Evolutionary conservation across 2,329 filamentous ascomycete genomes (phyloP), one percentile per base, ranked within the genome.

Genomic region (Neofusicoccum laricinum): DNA sequence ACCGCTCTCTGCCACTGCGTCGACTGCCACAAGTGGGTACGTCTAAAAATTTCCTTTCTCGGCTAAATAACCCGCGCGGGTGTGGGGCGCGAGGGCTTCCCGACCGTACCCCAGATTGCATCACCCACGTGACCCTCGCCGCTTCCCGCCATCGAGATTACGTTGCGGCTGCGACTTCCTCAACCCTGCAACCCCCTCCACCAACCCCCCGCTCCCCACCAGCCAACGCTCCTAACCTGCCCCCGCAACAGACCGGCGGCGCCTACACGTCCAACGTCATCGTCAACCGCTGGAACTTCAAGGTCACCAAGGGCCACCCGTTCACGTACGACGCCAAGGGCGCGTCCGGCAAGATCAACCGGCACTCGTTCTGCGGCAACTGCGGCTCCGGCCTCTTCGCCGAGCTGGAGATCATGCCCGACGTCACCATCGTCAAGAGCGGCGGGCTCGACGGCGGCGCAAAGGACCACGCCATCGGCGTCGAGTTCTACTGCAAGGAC

Each of bases 191-290:
- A 30, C 5, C 25, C 25, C 25, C 11, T 19, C 19, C 21, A 51
- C 49, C 32, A 14, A 1, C 32, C 15, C 36, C n/a, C 19, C 30
- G 12, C 32, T 53, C 0, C 50, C 7, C 15, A 11, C 17, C 15
- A 15, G 17, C 7, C 2, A 12, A 6, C 34, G 2, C n/a, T 8
- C 50, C 10, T 19, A 17, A 21, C 38, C 81, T 75, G 83, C 81
- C 80, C 7, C 3, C 19, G 19, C 5, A 12, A 2, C 25, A 59
- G 55, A 80, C 82, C 8, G 84, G 84, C 43, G 76, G 81, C n/a
- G 79, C 83, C 14, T 86, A 80, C 70, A 85, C 84, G 36, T 81
- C 83, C 69, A 86, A 86, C 70, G 78, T 79, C 10, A 76, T 85
- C 2, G 79, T 86, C 2, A 77, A 82, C 3, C 78, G 80, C 15